Conservation (phyloP, 805 yeast genomes). For the Ogataea methanolica region DNA sequence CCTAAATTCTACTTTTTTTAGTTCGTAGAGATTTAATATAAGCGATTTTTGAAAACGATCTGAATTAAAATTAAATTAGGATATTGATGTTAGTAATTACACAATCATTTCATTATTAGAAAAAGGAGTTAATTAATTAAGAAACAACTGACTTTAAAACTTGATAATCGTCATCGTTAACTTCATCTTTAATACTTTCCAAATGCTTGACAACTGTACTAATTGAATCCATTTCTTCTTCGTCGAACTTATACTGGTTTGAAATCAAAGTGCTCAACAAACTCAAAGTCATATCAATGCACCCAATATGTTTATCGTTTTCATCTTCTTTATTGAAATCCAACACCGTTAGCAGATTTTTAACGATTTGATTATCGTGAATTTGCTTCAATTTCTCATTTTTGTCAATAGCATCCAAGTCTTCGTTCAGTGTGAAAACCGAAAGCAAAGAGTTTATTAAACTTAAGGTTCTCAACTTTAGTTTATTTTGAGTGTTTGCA, state of each 20-base stretch:
- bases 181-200: constrained; percentile 40
- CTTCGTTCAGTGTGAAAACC: no score
- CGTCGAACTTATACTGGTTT: constrained; percentile 41
- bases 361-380: constrained; percentile 30
- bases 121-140: neutral
- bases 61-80: constrained; percentile 5
- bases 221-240: constrained; percentile 37
- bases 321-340: constrained; percentile 28
- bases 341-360: constrained; percentile 27
- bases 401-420: constrained; percentile 41
- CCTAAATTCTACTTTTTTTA: neutral
- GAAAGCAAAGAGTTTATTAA: constrained; percentile 40
- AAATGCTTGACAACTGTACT: constrained; percentile 33
- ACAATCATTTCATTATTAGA: no score
- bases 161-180: constrained; percentile 51
- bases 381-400: constrained; percentile 37
- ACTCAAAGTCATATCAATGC: constrained; percentile 54
- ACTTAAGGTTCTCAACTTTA: constrained; percentile 51
- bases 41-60: constrained; percentile 34
- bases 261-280: constrained; percentile 43
- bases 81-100: constrained; percentile 1
- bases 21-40: constrained; percentile 24
- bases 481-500: constrained; percentile 28
- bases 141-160: constrained; percentile 40
- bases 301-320: constrained; percentile 38